These are phyloP conservation scores for Xylariaceae sp. DNA, from an alignment of 2,329 filamentous ascomycete genomes.

Conservation along the genomic window DNA sequence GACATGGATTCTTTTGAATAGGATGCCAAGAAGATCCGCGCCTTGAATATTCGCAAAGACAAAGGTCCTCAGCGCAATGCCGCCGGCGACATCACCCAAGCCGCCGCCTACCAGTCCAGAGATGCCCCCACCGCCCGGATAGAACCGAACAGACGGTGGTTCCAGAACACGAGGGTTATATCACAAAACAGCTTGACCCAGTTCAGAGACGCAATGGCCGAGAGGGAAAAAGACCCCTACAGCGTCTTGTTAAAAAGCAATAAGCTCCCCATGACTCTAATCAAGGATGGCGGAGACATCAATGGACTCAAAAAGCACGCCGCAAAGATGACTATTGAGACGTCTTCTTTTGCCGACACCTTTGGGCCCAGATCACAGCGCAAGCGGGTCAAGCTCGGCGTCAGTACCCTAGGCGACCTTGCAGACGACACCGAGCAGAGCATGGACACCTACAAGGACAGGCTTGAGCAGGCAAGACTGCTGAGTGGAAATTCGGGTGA, in stretches of 20 bases:
- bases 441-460: conserved; percentile 77
- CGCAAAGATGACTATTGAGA: conserved; percentile 91
- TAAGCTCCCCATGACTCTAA: conserved; percentile 93
- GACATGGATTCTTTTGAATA: background rate
- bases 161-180: conserved; percentile 86
- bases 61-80: conserved; percentile 80
- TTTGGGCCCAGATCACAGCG: conserved; percentile 92
- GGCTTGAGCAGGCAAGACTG: conserved; percentile 72
- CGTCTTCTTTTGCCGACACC: conserved; percentile 77
- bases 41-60: conserved; percentile 85
- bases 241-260: conserved; percentile 94
- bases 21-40: conserved; percentile 79
- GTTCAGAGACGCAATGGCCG: conserved; percentile 88
- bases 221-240: conserved; percentile 86
- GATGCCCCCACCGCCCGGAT: conserved; percentile 80
- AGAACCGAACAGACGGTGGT: conserved; percentile 97
- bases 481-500: conserved; percentile 61
- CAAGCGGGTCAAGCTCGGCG: conserved; percentile 85
- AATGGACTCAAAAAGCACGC: conserved; percentile 89
- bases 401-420: conserved; percentile 76
- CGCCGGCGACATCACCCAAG: conserved; percentile 74
- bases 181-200: conserved; percentile 81
- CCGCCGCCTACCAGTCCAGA: conserved; percentile 52
- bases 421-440: conserved; percentile 75
- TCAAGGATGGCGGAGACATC: conserved; percentile 70